Percentiles rank a stretch among this genome's conserved stretches.
phyloP scores from a whole-genome alignment of 345 rosid species.

The Camelina neglecta region DNA sequence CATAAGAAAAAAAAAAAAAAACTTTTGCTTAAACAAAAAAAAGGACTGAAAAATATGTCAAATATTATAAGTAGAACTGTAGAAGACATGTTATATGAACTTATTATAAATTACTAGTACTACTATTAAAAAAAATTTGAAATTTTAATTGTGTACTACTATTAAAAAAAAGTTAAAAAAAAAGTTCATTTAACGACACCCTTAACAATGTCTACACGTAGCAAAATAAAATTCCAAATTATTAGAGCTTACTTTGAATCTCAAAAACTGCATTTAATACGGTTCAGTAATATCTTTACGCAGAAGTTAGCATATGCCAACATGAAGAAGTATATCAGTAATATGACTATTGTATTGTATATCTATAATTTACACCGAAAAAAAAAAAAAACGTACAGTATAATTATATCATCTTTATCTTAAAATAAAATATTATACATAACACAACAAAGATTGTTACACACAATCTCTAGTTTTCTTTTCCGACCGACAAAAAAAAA shows the following conservation, averaged over 20 bases:
- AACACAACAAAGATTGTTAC: conserved; percentile 23
- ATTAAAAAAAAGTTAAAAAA: no score
- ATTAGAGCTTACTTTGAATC: conserved; percentile 3
- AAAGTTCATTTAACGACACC: neutral
- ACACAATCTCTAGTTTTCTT: conserved; percentile 11
- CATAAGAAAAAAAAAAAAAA: neutral
- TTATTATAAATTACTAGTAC: neutral
- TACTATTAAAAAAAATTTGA: no score
- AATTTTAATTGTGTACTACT: neutral
- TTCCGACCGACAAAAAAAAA: conserved; percentile 12
- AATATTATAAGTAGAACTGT: neutral
- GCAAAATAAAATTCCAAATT: conserved; percentile 10
- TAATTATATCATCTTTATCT: neutral
- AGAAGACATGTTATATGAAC: neutral
- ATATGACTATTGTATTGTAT: no score
- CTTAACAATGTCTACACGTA: conserved; percentile 29
- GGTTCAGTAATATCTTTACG: conserved; percentile 14
- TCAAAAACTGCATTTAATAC: conserved; percentile 28
- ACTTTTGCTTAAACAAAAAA: no score
- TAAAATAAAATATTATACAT: conserved; percentile 32
- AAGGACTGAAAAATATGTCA: neutral
- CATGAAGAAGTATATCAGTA: neutral
- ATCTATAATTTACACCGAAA: neutral
- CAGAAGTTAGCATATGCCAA: conserved; percentile 16
- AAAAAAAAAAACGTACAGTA: neutral